A percentile compares a stretch with the other conserved stretches of the same genome.
phyloP scores from a whole-genome alignment of 345 rosid species.

The Diplotaxis tenuifolia region DNA sequence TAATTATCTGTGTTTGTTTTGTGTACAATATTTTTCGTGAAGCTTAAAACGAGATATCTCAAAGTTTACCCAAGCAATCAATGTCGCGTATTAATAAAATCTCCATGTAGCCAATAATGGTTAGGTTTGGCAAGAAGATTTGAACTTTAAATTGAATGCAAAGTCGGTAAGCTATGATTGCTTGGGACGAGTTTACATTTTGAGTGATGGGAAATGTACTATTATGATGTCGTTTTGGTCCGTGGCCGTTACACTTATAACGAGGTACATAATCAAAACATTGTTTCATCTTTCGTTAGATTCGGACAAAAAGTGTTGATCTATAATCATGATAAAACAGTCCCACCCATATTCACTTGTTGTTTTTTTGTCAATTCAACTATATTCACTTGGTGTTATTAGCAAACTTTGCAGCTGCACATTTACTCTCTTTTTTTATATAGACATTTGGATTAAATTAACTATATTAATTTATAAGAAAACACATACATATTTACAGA shows the following conservation, averaged over 20 bases:
- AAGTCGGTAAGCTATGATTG: slow-evolving; percentile 33
- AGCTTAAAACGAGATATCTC: background rate
- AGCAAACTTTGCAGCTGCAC: slow-evolving; percentile 28
- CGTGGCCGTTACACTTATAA: slow-evolving; percentile 40
- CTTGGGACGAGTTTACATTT: slow-evolving; percentile 30
- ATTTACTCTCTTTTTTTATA: slow-evolving; percentile 28
- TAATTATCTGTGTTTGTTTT: background rate
- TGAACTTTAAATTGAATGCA: background rate
- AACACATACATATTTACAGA: background rate
- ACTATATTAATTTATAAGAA: too few species aligned
- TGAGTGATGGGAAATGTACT: slow-evolving; percentile 36
- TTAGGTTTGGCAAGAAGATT: background rate
- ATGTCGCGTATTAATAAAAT: background rate
- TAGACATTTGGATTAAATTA: too few species aligned
- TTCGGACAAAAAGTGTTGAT: slow-evolving; percentile 43
- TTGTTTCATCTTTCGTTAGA: slow-evolving; percentile 38
- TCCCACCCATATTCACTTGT: slow-evolving; percentile 30
- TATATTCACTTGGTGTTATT: too few species aligned
- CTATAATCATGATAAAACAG: slow-evolving; percentile 36
- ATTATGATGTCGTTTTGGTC: slow-evolving; percentile 37
- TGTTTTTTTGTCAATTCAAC: too few species aligned
- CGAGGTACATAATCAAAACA: slow-evolving; percentile 39
- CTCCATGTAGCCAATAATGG: background rate
- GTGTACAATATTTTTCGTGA: background rate
- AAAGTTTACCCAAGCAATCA: background rate